These are phyloP conservation scores for Eucalyptus rudis DNA, from an alignment of 345 rosid genomes.

Conservation along the genomic window DNA sequence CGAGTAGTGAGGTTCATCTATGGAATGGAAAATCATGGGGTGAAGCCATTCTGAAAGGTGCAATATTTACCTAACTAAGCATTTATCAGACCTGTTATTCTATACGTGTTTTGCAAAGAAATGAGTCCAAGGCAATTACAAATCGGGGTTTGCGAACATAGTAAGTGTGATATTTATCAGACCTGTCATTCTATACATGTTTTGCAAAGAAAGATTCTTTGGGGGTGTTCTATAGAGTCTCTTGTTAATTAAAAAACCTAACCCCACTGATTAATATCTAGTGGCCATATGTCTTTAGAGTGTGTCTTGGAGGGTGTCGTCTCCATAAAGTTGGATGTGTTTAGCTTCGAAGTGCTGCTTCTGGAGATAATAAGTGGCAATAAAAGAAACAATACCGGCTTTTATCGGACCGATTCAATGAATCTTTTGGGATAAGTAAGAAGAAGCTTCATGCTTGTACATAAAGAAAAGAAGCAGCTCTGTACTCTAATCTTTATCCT, in stretches of 20 bases:
- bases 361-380: slow-evolving; percentile 7
- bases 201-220: not conserved
- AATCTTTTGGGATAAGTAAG: slow-evolving; percentile 17
- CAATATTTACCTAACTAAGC: not conserved
- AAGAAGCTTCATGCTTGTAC: not conserved
- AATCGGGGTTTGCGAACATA: slow-evolving; percentile 31
- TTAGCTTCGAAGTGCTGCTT: slow-evolving; percentile 5
- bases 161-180: slow-evolving; percentile 3
- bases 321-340: slow-evolving; percentile 12
- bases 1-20: not conserved
- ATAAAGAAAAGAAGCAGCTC: not conserved
- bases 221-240: not conserved
- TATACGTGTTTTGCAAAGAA: not conserved
- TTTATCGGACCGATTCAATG: not conserved
- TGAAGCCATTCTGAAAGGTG: not conserved
- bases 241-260: not conserved
- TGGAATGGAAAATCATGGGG: not conserved
- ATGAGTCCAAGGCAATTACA: slow-evolving; percentile 14
- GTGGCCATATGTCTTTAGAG: slow-evolving; percentile 8
- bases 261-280: not conserved
- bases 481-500: not conserved
- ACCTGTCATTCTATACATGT: not conserved
- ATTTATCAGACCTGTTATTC: not conserved
- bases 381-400: slow-evolving; percentile 3
- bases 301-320: slow-evolving; percentile 3